phyloP scores from a whole-genome alignment of 2,329 filamentous ascomycete genomes.

The Exophiala oligosperma region DNA sequence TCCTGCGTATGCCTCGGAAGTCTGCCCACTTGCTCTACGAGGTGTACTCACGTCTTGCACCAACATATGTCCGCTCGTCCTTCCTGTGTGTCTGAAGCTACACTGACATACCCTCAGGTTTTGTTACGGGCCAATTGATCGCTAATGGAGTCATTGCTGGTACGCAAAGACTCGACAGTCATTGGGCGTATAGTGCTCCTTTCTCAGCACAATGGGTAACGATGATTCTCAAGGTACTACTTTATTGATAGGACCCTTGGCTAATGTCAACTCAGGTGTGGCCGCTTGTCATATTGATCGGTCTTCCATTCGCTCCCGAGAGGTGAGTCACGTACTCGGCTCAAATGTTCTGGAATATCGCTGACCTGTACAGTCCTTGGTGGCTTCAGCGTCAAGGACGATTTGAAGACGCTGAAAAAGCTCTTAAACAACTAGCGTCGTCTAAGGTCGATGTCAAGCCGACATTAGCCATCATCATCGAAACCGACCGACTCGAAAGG shows the following conservation, averaged over 20 bases:
- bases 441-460: conserved; percentile 43
- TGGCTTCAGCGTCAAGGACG: conserved; percentile 40
- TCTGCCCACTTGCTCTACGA: conserved; percentile 44
- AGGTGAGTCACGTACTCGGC: conserved; percentile 22
- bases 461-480: conserved; percentile 43
- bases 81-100: background rate
- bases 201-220: conserved; percentile 45
- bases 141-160: conserved; percentile 37
- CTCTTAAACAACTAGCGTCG: conserved; percentile 38
- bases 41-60: conserved; percentile 52
- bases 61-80: conserved; percentile 42
- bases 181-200: conserved; percentile 47
- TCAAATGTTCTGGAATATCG: background rate
- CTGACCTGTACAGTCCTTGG: conserved; percentile 32
- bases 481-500: conserved; percentile 42
- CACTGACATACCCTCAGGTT: conserved; percentile 19
- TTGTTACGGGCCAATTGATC: conserved; percentile 41
- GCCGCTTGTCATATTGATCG: conserved; percentile 37
- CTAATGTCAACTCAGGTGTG: conserved; percentile 31
- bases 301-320: conserved; percentile 40
- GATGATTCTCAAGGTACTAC: background rate
- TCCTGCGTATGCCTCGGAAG: conserved; percentile 48
- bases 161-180: conserved; percentile 33
- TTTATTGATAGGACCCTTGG: background rate
- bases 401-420: conserved; percentile 38